phyloP scores from a whole-genome alignment of 2,329 filamentous ascomycete species.

The Ophiostoma perfectum region DNA sequence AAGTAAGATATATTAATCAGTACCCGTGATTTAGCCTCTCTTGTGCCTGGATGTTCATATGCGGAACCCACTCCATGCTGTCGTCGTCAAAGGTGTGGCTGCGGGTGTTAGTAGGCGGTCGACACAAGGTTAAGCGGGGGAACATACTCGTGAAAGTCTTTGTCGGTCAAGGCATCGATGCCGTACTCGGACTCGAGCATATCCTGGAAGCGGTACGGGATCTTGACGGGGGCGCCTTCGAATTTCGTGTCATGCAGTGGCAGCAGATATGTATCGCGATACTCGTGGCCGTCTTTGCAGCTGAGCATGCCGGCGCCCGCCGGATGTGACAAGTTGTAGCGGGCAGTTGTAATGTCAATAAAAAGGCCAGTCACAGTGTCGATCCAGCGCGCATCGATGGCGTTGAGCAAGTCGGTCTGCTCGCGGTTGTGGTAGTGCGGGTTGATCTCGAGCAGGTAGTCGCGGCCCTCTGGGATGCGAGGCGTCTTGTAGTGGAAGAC shows the following conservation, averaged over 20 bases:
- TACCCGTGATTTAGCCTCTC: not conserved
- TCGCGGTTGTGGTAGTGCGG: slow-evolving; percentile 39
- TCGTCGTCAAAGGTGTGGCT: slow-evolving; percentile 27
- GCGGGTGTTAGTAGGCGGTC: not conserved
- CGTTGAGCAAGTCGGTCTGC: slow-evolving; percentile 37
- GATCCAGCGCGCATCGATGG: slow-evolving; percentile 47
- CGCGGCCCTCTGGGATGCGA: slow-evolving; percentile 36
- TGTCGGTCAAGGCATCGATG: slow-evolving; percentile 45
- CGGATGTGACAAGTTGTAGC: slow-evolving; percentile 44
- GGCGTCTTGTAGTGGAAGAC: slow-evolving; percentile 42
- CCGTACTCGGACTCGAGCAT: slow-evolving; percentile 56
- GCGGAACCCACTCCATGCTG: slow-evolving; percentile 27
- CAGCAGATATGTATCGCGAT: slow-evolving; percentile 55
- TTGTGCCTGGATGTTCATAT: slow-evolving; percentile 10
- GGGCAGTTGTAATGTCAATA: slow-evolving; percentile 48
- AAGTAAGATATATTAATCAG: not conserved
- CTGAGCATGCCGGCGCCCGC: slow-evolving; percentile 43
- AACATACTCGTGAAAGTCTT: slow-evolving; percentile 48
- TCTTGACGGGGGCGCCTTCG: slow-evolving; percentile 60
- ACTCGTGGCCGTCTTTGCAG: slow-evolving; percentile 49
- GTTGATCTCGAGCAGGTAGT: slow-evolving; percentile 48
- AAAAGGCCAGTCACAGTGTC: slow-evolving; percentile 44
- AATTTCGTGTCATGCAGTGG: slow-evolving; percentile 64
- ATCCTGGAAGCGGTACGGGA: slow-evolving; percentile 58
- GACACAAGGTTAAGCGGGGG: not conserved